A percentile compares a stretch with the other conserved stretches of the same genome.
Conservation (phyloP, 495 filamentous ascomycete genomes). For the Penicillium maclennaniae region DNA sequence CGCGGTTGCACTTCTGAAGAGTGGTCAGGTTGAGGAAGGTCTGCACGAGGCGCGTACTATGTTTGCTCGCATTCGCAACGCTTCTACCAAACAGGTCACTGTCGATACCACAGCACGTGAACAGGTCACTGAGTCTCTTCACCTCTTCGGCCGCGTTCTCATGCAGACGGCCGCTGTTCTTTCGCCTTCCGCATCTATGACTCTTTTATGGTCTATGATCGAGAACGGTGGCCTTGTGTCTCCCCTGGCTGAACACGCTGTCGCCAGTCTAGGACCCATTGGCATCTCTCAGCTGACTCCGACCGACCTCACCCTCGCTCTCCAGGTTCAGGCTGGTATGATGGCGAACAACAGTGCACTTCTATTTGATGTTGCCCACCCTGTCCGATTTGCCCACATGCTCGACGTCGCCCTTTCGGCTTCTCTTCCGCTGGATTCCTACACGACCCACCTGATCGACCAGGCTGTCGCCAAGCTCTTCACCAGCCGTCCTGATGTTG, state of each 20-base stretch:
- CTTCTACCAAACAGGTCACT: conserved; percentile 31
- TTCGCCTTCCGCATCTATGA: conserved; percentile 53
- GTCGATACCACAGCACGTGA: conserved; percentile 49
- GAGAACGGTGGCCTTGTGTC: conserved; percentile 62
- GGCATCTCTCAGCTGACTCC: conserved; percentile 53
- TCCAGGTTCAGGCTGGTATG: conserved; percentile 63
- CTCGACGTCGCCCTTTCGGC: conserved; percentile 51
- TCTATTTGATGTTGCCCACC: conserved; percentile 51
- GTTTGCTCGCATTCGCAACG: conserved; percentile 72
- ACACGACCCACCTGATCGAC: conserved; percentile 52
- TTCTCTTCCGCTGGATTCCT: conserved; percentile 46
- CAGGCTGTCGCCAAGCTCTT: conserved; percentile 52
- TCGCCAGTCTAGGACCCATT: conserved; percentile 57
- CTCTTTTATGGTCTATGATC: conserved; percentile 69
- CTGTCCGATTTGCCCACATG: conserved; percentile 58
- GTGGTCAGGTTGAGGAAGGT: conserved; percentile 72
- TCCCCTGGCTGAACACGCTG: conserved; percentile 58
- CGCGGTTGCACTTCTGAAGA: conserved; percentile 73
- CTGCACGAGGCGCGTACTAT: conserved; percentile 72
- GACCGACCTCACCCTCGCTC: conserved; percentile 55
- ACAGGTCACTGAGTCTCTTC: conserved; percentile 81
- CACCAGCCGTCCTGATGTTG: conserved; percentile 52
- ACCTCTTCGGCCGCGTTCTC: conserved; percentile 64
- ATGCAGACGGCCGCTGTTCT: conserved; percentile 45
- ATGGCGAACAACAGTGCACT: conserved; percentile 43